Evolutionary conservation across 2,329 filamentous ascomycete species (phyloP).

Genomic region (Botrytis deweyae): DNA sequence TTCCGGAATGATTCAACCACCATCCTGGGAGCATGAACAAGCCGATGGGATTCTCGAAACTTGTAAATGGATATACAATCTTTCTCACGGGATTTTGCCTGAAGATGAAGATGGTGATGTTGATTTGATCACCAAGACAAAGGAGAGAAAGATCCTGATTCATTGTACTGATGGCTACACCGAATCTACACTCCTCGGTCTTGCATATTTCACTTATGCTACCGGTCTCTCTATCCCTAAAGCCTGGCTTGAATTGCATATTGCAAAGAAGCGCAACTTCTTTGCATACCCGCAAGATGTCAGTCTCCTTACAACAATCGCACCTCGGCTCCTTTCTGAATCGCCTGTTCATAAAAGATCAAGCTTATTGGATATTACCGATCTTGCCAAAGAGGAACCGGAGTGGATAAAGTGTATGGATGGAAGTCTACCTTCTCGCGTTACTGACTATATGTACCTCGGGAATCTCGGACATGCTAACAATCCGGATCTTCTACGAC

Average conservation of each 20-base stretch:
- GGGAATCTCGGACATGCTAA: slow-evolving; percentile 93
- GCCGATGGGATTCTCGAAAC: slow-evolving; percentile 82
- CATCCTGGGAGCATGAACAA: slow-evolving; percentile 79
- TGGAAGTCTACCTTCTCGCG: slow-evolving; percentile 84
- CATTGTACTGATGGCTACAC: slow-evolving; percentile 97
- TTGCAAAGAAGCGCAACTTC: slow-evolving; percentile 81
- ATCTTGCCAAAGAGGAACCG: slow-evolving; percentile 60
- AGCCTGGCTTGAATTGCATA: slow-evolving; percentile 85
- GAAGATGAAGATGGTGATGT: slow-evolving; percentile 54
- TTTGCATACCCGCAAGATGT: slow-evolving; percentile 95
- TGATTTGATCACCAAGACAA: slow-evolving; percentile 46
- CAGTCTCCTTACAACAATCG: slow-evolving; percentile 72
- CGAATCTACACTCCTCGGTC: slow-evolving; percentile 82
- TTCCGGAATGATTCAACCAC: slow-evolving; percentile 86
- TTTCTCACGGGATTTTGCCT: slow-evolving; percentile 41
- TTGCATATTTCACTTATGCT: slow-evolving; percentile 92
- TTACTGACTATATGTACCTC: slow-evolving; percentile 93
- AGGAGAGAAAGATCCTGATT: slow-evolving; percentile 69
- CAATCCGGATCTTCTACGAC: slow-evolving; percentile 77
- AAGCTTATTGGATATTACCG: slow-evolving; percentile 53
- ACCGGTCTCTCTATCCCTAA: slow-evolving; percentile 77
- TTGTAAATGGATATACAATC: slow-evolving; percentile 84
- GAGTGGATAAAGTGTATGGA: slow-evolving; percentile 81
- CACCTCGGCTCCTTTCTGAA: slow-evolving; percentile 70
- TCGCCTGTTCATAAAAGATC: slow-evolving; percentile 57